Percentiles rank a stretch among this genome's conserved stretches.
Conservation (phyloP, 2,329 filamentous ascomycete species). For the Endoconidiophora laricicola region DNA sequence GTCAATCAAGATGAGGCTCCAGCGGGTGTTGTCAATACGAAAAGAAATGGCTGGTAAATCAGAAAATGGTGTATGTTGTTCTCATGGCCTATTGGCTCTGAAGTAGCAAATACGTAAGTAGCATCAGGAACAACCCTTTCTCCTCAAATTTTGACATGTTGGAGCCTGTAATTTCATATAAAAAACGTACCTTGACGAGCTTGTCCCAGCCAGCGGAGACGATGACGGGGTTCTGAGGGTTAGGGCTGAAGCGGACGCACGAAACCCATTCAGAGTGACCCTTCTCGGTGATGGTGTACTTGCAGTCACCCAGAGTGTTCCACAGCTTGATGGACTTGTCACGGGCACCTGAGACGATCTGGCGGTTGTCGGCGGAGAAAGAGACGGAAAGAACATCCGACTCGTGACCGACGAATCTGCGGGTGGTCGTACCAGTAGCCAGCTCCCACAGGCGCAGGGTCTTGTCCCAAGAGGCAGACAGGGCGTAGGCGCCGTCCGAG, state of each 20-base stretch:
- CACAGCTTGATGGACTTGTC: constrained; percentile 99
- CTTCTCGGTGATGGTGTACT: constrained; percentile 99
- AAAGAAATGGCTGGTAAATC: constrained; percentile 29
- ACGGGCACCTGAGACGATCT: constrained; percentile 97
- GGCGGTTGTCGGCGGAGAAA: constrained; percentile 99
- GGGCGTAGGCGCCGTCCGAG: constrained; percentile 96
- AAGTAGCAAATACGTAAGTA: constrained; percentile 99
- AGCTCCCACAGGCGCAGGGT: constrained; percentile 99
- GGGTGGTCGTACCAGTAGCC: constrained; percentile 88
- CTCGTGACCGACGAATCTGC: constrained; percentile 97
- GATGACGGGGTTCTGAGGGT: constrained; percentile 99
- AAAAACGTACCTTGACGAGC: constrained; percentile 85
- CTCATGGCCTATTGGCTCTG: constrained; percentile 94
- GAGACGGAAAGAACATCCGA: constrained; percentile 99
- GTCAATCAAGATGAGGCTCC: not conserved
- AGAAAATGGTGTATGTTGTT: constrained; percentile 87
- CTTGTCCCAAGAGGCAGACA: constrained; percentile 99
- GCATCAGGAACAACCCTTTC: constrained; percentile 58
- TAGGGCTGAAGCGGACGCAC: constrained; percentile 98
- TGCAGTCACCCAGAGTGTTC: constrained; percentile 99
- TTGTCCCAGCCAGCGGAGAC: constrained; percentile 99
- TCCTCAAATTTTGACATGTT: constrained; percentile 1
- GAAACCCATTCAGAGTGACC: constrained; percentile 99
- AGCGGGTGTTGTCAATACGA: not conserved
- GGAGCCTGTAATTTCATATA: not conserved